Conservation (phyloP, 1,284 basidiomycete species). For the Leucoagaricus sp. region DNA sequence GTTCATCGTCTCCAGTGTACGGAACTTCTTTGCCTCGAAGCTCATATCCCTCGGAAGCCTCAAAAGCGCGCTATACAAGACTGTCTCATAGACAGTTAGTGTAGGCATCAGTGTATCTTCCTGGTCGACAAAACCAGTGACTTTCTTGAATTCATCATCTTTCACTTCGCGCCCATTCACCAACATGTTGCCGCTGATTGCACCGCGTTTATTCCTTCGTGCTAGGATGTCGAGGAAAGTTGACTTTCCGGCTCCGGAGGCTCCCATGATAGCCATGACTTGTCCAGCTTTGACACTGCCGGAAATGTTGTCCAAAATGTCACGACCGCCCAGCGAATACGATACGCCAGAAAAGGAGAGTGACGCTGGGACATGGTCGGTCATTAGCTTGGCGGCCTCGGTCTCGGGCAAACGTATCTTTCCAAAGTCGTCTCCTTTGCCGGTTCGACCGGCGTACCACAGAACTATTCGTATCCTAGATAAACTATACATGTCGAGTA, state of each 20-base stretch:
- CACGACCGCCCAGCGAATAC: slow-evolving; percentile 69
- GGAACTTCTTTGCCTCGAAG: slow-evolving; percentile 88
- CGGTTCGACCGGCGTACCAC: slow-evolving; percentile 86
- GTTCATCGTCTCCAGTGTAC: slow-evolving; percentile 94
- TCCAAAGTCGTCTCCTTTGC: slow-evolving; percentile 70
- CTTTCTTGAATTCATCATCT: slow-evolving; percentile 78
- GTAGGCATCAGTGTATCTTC: slow-evolving; percentile 97
- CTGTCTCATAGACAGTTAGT: slow-evolving; percentile 96
- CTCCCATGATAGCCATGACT: slow-evolving; percentile 94
- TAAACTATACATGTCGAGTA: not conserved
- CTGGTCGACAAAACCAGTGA: slow-evolving; percentile 96
- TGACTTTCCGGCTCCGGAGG: slow-evolving; percentile 95
- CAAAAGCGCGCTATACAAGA: slow-evolving; percentile 90
- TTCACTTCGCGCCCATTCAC: slow-evolving; percentile 86
- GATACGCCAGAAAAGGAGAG: slow-evolving; percentile 87
- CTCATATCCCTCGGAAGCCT: slow-evolving; percentile 94
- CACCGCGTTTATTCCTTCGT: slow-evolving; percentile 83
- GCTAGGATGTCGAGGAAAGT: slow-evolving; percentile 96
- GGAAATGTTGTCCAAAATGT: slow-evolving; percentile 79
- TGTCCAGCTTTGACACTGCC: slow-evolving; percentile 87
- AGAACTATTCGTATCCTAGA: slow-evolving; percentile 52
- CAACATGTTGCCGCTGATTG: slow-evolving; percentile 73
- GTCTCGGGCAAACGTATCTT: slow-evolving; percentile 79
- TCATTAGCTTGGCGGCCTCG: slow-evolving; percentile 85
- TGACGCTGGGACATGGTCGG: slow-evolving; percentile 90